These are phyloP conservation scores for Halophytophthora polymorphica DNA, from an alignment of 352 stramenopile species.

Conservation along the genomic window DNA sequence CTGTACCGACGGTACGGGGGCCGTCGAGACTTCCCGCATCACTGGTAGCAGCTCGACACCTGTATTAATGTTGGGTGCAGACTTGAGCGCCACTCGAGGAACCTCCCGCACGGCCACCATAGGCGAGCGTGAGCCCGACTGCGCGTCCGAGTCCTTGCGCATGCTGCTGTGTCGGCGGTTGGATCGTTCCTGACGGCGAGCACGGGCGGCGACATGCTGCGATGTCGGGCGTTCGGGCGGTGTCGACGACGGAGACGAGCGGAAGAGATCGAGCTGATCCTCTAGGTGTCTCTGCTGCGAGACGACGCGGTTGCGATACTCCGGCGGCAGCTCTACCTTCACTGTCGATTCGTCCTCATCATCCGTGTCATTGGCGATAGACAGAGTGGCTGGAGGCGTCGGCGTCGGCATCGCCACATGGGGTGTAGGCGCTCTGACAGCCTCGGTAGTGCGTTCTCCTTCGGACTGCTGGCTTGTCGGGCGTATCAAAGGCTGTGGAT, in stretches of 20 bases:
- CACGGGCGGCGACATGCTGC: constrained; percentile 23
- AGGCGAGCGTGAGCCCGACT: constrained; percentile 3
- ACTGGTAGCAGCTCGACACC: no score
- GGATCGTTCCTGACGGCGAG: constrained; percentile 25
- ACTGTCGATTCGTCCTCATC: constrained; percentile 2
- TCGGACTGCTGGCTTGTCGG: constrained; percentile 13
- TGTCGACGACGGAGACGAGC: constrained; percentile 12
- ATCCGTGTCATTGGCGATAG: not conserved
- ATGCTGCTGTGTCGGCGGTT: constrained; percentile 22
- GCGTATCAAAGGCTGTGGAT: not conserved
- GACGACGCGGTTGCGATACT: constrained; percentile 24
- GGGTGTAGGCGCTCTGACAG: not conserved
- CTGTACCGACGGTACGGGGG: not conserved
- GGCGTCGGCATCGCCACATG: not conserved
- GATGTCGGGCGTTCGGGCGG: constrained; percentile 4
- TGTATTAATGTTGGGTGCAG: not conserved
- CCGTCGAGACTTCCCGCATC: not conserved
- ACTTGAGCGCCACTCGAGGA: not conserved
- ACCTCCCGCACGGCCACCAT: not conserved
- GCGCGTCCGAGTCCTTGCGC: constrained; percentile 21
- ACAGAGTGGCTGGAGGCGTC: constrained; percentile 4
- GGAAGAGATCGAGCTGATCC: constrained; percentile 27
- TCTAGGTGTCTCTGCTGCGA: constrained; percentile 26
- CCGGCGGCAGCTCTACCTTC: constrained; percentile 12
- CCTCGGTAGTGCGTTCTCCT: constrained; percentile 22